Percentiles rank a stretch among this genome's conserved stretches.
Evolutionary conservation across 176 grass and related monocot species (phyloP).

Genomic region (Aegilops sharonensis): DNA sequence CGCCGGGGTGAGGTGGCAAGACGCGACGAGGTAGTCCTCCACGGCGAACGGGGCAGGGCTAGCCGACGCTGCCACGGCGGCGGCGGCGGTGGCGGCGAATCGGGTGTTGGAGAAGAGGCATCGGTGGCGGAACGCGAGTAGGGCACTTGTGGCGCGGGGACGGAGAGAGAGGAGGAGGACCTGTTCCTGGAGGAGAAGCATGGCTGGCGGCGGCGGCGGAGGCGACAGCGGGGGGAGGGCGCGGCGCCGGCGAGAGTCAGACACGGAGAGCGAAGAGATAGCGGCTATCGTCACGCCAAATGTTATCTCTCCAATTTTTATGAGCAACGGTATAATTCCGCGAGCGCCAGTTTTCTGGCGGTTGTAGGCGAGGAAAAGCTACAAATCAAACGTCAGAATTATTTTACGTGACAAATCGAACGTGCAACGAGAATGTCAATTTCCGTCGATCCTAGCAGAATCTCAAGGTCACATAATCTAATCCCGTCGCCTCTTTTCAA

Average conservation of each 20-base stretch:
- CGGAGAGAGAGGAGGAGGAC: not conserved
- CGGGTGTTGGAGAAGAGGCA: conserved; percentile 5
- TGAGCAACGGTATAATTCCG: too few species aligned
- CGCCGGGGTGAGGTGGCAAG: conserved; percentile 41
- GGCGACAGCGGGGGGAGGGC: not conserved
- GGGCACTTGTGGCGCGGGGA: not conserved
- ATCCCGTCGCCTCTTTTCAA: too few species aligned
- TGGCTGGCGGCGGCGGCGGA: conserved; percentile 11
- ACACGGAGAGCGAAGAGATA: not conserved
- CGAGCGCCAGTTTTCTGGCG: too few species aligned
- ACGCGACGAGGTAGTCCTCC: conserved; percentile 40
- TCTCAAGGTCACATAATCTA: too few species aligned
- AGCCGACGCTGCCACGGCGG: not conserved
- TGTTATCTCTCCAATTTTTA: not conserved
- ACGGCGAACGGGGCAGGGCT: conserved; percentile 10
- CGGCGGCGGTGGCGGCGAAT: not conserved
- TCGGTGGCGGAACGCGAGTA: conserved; percentile 4
- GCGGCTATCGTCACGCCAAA: not conserved
- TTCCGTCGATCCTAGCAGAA: too few species aligned
- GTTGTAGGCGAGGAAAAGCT: too few species aligned
- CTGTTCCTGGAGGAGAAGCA: conserved; percentile 33
- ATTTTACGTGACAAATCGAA: too few species aligned
- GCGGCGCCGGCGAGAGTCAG: not conserved
- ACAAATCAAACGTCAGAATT: too few species aligned
- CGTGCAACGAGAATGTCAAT: too few species aligned